Conservation (phyloP, 768 basidiomycete genomes). For the Boletus bicolor region DNA sequence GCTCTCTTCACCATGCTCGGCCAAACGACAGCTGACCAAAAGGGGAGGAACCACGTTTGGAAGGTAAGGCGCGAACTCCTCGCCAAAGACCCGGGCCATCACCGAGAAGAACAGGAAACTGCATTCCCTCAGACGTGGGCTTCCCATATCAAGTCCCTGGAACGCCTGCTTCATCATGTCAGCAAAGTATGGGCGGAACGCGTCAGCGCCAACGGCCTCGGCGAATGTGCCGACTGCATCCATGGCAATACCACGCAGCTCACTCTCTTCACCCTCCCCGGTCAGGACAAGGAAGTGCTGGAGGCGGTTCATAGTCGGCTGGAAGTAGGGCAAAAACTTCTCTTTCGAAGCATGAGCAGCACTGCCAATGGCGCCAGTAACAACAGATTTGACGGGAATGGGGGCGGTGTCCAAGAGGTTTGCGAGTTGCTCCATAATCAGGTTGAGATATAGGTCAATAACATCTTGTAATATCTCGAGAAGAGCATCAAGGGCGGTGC, state of each 20-base stretch:
- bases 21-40: constrained; percentile 76
- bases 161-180: constrained; percentile 96
- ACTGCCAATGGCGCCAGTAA: constrained; percentile 96
- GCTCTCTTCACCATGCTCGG: constrained; percentile 68
- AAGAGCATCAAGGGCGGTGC: constrained; percentile 93
- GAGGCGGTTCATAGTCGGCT: constrained; percentile 83
- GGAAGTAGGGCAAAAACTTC: constrained; percentile 91
- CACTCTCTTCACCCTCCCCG: constrained; percentile 87
- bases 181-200: constrained; percentile 94
- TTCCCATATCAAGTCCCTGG: constrained; percentile 82
- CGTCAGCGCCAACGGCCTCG: constrained; percentile 91
- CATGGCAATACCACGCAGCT: constrained; percentile 95
- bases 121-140: constrained; percentile 86
- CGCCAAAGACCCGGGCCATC: constrained; percentile 95
- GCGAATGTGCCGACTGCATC: constrained; percentile 99
- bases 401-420: constrained; percentile 85
- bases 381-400: constrained; percentile 85
- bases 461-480: constrained; percentile 91
- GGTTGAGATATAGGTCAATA: constrained; percentile 86
- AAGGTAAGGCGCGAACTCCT: constrained; percentile 89
- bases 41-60: constrained; percentile 84
- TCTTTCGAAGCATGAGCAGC: constrained; percentile 95
- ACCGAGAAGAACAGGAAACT: constrained; percentile 98
- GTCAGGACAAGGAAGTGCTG: constrained; percentile 84
- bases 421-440: constrained; percentile 93